Evolutionary conservation across 805 yeast species (phyloP).

Genomic region (Yarrowia osloensis): DNA sequence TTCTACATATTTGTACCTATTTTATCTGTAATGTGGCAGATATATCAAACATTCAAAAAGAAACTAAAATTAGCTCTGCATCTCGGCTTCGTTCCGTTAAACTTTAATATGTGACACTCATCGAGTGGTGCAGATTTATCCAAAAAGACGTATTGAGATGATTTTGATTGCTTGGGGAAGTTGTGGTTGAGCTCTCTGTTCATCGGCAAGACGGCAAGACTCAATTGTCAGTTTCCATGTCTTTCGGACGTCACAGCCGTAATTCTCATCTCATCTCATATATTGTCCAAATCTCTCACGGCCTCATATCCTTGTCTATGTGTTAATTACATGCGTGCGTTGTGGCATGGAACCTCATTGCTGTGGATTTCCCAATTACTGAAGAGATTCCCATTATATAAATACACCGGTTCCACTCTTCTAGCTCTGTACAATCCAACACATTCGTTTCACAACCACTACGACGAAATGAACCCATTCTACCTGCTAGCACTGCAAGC

Average conservation of each 20-base stretch:
- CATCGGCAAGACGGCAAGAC: no score
- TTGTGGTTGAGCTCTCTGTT: no score
- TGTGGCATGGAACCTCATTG: background rate
- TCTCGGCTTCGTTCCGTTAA: background rate
- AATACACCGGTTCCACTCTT: background rate
- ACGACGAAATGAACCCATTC: background rate
- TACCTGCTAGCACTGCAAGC: conserved; percentile 1
- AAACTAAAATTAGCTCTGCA: background rate
- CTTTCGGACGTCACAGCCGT: no score
- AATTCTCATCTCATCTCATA: no score
- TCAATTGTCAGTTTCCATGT: no score
- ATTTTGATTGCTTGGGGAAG: no score
- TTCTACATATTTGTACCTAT: no score
- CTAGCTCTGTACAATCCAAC: background rate
- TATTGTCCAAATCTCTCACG: no score
- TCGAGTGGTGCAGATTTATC: no score
- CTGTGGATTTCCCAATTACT: background rate
- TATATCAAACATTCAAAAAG: no score
- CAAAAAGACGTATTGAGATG: no score
- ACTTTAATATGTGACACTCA: background rate
- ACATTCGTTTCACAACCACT: background rate
- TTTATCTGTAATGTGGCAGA: no score
- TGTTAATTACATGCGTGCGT: background rate
- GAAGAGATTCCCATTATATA: background rate
- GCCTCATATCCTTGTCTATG: background rate